These are phyloP conservation scores for Haematococcus sp. DNA, from an alignment of 139 green algal species.

Conservation along the genomic window DNA sequence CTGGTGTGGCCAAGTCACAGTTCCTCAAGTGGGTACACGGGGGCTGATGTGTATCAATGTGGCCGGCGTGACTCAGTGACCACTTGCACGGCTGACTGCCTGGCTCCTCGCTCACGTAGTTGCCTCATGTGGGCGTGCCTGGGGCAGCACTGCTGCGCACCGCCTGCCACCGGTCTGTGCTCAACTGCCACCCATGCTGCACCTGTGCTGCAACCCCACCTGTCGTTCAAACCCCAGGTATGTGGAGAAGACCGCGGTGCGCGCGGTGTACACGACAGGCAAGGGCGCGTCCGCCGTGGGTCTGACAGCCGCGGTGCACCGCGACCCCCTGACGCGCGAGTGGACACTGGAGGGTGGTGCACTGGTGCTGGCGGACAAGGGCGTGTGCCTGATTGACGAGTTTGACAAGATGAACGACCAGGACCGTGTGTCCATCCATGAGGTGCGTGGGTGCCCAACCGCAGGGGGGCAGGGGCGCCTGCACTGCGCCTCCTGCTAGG, in stretches of 20 bases:
- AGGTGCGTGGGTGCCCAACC: constrained; percentile 18
- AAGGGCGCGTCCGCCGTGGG: constrained; percentile 97
- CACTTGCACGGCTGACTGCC: no score
- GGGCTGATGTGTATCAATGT: no score
- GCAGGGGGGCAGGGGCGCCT: not conserved
- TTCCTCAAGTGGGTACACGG: constrained; percentile 9
- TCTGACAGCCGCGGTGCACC: constrained; percentile 94
- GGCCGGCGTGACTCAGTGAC: no score
- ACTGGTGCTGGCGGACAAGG: constrained; percentile 95
- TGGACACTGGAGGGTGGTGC: constrained; percentile 98
- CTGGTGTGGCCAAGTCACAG: constrained; percentile 88
- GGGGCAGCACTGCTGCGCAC: no score
- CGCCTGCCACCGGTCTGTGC: no score
- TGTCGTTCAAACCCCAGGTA: constrained; percentile 82
- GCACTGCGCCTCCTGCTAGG: no score
- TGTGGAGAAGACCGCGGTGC: constrained; percentile 87
- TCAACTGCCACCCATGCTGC: no score
- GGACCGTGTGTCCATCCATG: constrained; percentile 77
- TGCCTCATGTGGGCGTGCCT: no score
- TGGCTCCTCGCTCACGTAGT: no score
- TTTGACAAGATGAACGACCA: constrained; percentile 99
- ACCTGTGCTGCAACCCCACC: no score
- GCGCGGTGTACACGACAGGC: constrained; percentile 96
- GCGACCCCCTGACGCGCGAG: constrained; percentile 91
- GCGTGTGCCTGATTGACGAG: constrained; percentile 99